Evolutionary conservation across 78 protist genomes (phyloP).

Genomic region (Tieghemostelium lacteum): DNA sequence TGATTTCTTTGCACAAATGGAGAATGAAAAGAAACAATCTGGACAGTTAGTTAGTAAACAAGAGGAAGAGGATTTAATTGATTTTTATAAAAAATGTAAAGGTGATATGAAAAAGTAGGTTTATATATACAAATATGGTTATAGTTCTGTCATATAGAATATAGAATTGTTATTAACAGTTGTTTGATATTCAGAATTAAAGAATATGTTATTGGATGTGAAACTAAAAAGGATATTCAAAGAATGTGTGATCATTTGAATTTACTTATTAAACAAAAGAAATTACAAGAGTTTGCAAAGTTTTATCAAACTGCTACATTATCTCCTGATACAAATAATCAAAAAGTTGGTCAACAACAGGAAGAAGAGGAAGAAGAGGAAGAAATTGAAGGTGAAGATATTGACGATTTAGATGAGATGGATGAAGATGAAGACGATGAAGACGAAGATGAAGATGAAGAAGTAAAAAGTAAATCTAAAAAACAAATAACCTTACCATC

Average conservation of each 20-base stretch:
- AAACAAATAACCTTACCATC: not conserved
- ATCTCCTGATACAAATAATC: not conserved
- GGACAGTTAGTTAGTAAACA: slow-evolving; percentile 27
- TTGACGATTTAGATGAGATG: not conserved
- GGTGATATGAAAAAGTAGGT: slow-evolving; percentile 78
- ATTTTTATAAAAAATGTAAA: slow-evolving; percentile 42
- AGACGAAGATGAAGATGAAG: slow-evolving; percentile 11
- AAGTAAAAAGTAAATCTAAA: not conserved
- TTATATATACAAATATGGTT: not conserved
- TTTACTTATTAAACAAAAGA: not conserved
- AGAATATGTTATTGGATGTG: slow-evolving; percentile 69
- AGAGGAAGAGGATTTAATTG: slow-evolving; percentile 54
- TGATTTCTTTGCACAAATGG: slow-evolving; percentile 34
- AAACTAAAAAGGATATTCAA: slow-evolving; percentile 50
- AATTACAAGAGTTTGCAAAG: slow-evolving; percentile 24
- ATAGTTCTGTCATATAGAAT: not conserved
- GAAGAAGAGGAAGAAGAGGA: slow-evolving; percentile 8
- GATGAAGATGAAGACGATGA: not conserved
- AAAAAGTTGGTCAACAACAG: not conserved
- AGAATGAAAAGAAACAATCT: slow-evolving; percentile 25
- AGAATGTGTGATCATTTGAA: slow-evolving; percentile 78
- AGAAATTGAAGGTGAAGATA: slow-evolving; percentile 18
- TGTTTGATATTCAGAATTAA: not conserved
- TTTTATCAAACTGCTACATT: slow-evolving; percentile 38
- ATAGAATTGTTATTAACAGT: not conserved